Conservation (phyloP, 805 yeast genomes). For the Blastobotrys chiropterorum region DNA sequence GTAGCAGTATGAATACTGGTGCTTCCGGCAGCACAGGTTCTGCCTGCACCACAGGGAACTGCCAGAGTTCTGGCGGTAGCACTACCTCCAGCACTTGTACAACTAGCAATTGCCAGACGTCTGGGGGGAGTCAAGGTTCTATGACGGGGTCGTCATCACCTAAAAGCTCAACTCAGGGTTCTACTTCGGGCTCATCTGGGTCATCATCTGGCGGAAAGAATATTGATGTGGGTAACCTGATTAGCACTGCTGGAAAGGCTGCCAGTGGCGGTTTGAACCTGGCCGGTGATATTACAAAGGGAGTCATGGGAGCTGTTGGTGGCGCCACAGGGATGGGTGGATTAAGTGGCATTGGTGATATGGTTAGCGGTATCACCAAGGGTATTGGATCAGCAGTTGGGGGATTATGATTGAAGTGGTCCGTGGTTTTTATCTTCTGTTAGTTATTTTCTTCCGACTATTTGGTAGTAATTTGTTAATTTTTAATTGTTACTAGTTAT, state of each 20-base stretch:
- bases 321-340: slow-evolving; percentile 4
- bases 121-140: background rate
- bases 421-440: background rate
- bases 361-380: background rate
- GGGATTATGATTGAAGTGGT: background rate
- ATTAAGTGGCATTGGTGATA: background rate
- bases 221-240: background rate
- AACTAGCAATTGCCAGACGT: background rate
- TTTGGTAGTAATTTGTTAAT: no score
- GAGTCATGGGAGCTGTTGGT: slow-evolving; percentile 14
- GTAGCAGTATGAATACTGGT: background rate
- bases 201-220: background rate
- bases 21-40: background rate
- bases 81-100: background rate
- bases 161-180: background rate
- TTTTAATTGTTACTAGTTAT: background rate
- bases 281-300: slow-evolving; percentile 5
- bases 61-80: background rate
- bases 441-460: background rate
- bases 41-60: background rate
- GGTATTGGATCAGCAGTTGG: background rate
- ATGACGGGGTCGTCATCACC: no score
- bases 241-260: background rate
- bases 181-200: background rate
- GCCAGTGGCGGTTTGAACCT: background rate